Percentiles rank a stretch among this genome's conserved stretches.
Conservation (phyloP, 495 filamentous ascomycete species). For the Aspergillus panamensis region DNA sequence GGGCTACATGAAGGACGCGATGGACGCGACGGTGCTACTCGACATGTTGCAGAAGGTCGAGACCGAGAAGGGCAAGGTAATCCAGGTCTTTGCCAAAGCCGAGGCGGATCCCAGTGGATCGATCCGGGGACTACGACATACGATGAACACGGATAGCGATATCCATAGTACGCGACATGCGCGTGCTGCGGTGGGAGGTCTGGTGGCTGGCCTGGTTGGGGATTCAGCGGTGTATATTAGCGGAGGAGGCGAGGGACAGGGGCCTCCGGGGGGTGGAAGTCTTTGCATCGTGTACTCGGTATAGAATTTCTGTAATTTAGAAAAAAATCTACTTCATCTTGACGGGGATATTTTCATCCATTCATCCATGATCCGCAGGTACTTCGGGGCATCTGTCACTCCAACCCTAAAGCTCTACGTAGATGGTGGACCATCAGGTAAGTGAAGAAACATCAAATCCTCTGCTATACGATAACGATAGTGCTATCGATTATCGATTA, state of each 20-base stretch:
- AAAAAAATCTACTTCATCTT: too few relatives aligned
- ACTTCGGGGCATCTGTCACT: too few relatives aligned
- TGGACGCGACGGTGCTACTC: background rate
- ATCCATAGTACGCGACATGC: constrained; percentile 8
- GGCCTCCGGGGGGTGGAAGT: background rate
- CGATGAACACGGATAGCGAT: constrained; percentile 9
- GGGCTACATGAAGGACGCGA: constrained; percentile 7
- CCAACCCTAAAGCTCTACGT: too few relatives aligned
- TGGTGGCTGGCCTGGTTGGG: constrained; percentile 5
- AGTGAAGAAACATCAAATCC: too few relatives aligned
- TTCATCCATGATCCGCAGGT: too few relatives aligned
- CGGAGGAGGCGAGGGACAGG: constrained; percentile 7
- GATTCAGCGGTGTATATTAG: constrained; percentile 7
- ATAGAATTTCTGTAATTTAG: background rate
- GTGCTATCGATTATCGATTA: too few relatives aligned
- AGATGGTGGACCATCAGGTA: too few relatives aligned
- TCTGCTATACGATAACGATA: too few relatives aligned
- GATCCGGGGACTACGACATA: constrained; percentile 4
- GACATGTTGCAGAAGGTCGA: constrained; percentile 1
- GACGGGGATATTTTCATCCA: too few relatives aligned
- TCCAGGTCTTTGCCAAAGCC: constrained; percentile 7
- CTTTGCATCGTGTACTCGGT: constrained; percentile 7
- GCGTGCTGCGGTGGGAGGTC: constrained; percentile 6
- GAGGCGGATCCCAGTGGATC: constrained; percentile 5
- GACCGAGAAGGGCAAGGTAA: constrained; percentile 1